Base-by-base conservation (phyloP, 2,329 filamentous ascomycete species). In the Cyanodermella asteris region DNA sequence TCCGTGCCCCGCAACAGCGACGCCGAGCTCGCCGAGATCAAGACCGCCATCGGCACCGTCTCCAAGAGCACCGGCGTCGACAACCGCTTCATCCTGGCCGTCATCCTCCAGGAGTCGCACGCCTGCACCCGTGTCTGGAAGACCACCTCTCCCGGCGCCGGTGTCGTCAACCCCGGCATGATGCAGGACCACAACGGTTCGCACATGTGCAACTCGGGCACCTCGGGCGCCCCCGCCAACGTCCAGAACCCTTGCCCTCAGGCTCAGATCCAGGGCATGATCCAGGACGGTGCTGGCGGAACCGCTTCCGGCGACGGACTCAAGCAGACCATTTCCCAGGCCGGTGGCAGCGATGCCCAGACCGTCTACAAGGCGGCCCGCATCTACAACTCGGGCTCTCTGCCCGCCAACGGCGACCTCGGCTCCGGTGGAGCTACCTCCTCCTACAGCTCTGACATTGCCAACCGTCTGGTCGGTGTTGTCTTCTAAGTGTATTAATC, bases 381-480 rank as follows among this genome's bases (percentile, higher is more conserved):
- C 17, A 47, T 52, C 18, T 61, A 61, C 43, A 61, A 62, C 38
- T 53, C 51, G n/a, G 57, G 57, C 10, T 41, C 38, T 13, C 35
- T 56, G 36, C 30, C 40, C 19, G 31, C 31, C 7, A 42, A 39
- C 18, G 29, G 23, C 3, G 45, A 55, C 32, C 38, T 53, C 5
- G 44, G 49, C 20, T 42, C 46, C 27, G 51, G 51, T 22, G 44
- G 55, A 37, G 50, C 46, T 16, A 59, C 56, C 11, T 47, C 50
- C 31, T 61, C 56, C 44, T 64, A 64, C 37, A 45, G 50, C 6
- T 49, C 44, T 11, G 59, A 64, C 32, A 43, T 63, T 32, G 59
- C 60, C 23, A 60, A 59, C 36, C 44, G 55, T 22, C 40, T 59
- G 20, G 39, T 41, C 10, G 49, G 53, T n/a, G n/a, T n/a, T n/a